Conservation (phyloP, 2,329 filamentous ascomycete species). For the Fusarium caatingaense region DNA sequence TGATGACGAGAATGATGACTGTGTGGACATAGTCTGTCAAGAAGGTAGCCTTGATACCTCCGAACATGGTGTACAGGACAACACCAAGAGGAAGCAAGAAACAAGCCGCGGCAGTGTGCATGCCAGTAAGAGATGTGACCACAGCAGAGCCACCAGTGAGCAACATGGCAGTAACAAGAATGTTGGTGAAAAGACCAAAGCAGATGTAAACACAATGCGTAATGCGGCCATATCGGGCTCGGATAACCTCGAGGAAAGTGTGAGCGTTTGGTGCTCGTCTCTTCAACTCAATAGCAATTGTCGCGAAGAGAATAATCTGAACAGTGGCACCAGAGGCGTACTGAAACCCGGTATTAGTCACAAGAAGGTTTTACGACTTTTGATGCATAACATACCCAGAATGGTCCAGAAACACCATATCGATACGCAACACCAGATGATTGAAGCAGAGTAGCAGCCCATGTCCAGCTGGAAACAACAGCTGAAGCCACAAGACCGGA, state of each 20-base stretch:
- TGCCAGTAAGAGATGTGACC: conserved; percentile 57
- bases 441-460: conserved; percentile 86
- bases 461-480: conserved; percentile 94
- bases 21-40: conserved; percentile 87
- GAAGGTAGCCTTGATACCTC: conserved; percentile 88
- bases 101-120: conserved; percentile 79
- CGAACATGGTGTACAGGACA: conserved; percentile 74
- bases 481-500: conserved; percentile 88
- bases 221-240: conserved; percentile 74
- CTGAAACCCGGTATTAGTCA: background rate
- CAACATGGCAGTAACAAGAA: conserved; percentile 89
- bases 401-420: conserved; percentile 74
- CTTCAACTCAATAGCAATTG: conserved; percentile 90
- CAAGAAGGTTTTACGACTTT: no score
- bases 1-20: conserved; percentile 84
- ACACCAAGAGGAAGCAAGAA: conserved; percentile 86
- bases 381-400: conserved; percentile 53
- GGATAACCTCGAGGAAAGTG: conserved; percentile 84
- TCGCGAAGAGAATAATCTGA: conserved; percentile 90
- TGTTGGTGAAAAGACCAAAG: conserved; percentile 86
- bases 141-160: conserved; percentile 81
- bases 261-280: conserved; percentile 88
- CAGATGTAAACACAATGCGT: conserved; percentile 84
- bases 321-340: conserved; percentile 77
- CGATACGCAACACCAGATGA: conserved; percentile 84